phyloP scores from a whole-genome alignment of 148 eudicot genomes.

The Nepenthes gracilis region DNA sequence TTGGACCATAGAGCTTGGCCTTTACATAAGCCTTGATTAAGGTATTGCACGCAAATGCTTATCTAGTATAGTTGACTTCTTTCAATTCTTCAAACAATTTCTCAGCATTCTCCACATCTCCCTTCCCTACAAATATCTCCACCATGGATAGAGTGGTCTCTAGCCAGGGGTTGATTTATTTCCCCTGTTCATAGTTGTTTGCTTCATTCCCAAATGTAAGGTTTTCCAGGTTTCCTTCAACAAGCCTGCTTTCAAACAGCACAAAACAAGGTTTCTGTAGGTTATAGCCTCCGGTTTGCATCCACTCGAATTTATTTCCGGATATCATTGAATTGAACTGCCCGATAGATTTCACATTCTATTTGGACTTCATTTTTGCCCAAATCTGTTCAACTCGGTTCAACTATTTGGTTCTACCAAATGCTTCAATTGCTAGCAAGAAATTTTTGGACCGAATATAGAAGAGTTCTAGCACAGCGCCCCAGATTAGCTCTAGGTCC shows the following conservation, averaged over 20 bases:
- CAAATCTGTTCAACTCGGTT: conserved; percentile 72
- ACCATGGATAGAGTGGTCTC: conserved; percentile 65
- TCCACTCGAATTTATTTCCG: conserved; percentile 56
- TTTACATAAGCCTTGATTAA: conserved; percentile 17
- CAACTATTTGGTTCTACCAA: conserved; percentile 57
- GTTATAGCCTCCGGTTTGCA: conserved; percentile 84
- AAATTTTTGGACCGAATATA: conserved; percentile 62
- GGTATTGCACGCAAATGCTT: conserved; percentile 77
- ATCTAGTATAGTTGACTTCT: conserved; percentile 55
- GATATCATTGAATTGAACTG: conserved; percentile 79
- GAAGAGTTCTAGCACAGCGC: conserved; percentile 37
- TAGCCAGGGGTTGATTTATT: conserved; percentile 82
- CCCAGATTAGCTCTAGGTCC: conserved; percentile 56
- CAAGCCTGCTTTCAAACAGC: conserved; percentile 69
- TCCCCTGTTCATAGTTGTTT: conserved; percentile 26
- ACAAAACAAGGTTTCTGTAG: conserved; percentile 65
- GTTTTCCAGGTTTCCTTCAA: conserved; percentile 61
- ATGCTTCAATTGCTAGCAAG: conserved; percentile 9
- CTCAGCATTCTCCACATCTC: conserved; percentile 72
- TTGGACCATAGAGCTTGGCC: no score
- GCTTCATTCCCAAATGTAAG: conserved; percentile 51
- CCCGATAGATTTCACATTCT: conserved; percentile 49
- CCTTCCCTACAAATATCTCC: conserved; percentile 54
- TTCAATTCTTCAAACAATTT: conserved; percentile 62
- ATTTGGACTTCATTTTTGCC: conserved; percentile 46